A percentile compares a stretch with the other conserved stretches of the same genome.
Evolutionary conservation across 371 early-diverging fungal genomes (phyloP).

Genomic region (Conidiobolus incongruus): DNA sequence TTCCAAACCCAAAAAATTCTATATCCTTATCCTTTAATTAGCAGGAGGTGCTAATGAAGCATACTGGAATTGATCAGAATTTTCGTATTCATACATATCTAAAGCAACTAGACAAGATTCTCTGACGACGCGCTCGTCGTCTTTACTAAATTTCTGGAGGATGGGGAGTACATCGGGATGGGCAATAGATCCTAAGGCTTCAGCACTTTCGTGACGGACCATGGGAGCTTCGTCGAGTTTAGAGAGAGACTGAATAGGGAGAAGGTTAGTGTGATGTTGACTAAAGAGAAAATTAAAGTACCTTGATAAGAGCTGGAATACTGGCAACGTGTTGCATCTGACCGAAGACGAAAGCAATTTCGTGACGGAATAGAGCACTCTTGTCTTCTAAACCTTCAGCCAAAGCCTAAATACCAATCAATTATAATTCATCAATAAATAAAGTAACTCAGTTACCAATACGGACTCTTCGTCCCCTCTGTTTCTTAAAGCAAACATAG

Average conservation of each 20-base stretch:
- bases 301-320: constrained; percentile 66
- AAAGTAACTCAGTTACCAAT: neutral
- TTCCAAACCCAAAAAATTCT: no score
- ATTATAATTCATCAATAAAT: neutral
- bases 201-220: constrained; percentile 99
- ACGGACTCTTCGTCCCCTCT: constrained; percentile 70
- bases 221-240: constrained; percentile 70
- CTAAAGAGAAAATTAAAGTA: no score
- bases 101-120: constrained; percentile 94
- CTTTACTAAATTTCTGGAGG: constrained; percentile 45
- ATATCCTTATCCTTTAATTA: no score
- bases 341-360: constrained; percentile 96
- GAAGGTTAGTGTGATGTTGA: no score
- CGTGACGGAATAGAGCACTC: constrained; percentile 91
- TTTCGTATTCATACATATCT: constrained; percentile 93
- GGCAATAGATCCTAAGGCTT: constrained; percentile 98
- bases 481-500: constrained; percentile 97
- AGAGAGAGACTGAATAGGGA: constrained; percentile 39
- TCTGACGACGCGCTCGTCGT: constrained; percentile 73
- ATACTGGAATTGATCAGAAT: constrained; percentile 44
- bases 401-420: constrained; percentile 32
- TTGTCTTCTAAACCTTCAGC: constrained; percentile 69
- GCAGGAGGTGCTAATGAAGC: no score
- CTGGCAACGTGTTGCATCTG: constrained; percentile 88
- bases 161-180: constrained; percentile 65